A percentile compares a stretch with the other conserved stretches of the same genome.
Conservation (phyloP, 2,329 filamentous ascomycete genomes). For the Fusarium pseudocircinatum region DNA sequence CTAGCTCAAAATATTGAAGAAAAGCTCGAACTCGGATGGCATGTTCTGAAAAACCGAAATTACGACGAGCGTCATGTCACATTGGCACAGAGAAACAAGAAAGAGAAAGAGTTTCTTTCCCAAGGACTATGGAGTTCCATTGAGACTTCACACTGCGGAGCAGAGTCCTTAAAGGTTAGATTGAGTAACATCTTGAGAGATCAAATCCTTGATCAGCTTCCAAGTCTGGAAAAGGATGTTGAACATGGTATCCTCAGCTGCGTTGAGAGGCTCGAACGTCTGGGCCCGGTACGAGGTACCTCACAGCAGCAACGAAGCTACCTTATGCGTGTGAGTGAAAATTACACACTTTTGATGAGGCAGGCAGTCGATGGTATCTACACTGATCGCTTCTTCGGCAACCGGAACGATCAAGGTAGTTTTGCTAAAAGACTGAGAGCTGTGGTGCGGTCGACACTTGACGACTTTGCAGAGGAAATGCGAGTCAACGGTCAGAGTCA, state of each 20-base stretch:
- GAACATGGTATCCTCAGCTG: slow-evolving; percentile 54
- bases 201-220: slow-evolving; percentile 59
- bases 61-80: slow-evolving; percentile 38
- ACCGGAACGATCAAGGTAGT: background rate
- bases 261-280: slow-evolving; percentile 51
- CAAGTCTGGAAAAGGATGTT: slow-evolving; percentile 38
- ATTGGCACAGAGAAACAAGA: slow-evolving; percentile 49
- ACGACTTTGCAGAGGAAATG: background rate
- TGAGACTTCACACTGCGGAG: slow-evolving; percentile 53
- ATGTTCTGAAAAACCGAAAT: slow-evolving; percentile 54
- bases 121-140: slow-evolving; percentile 52
- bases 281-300: slow-evolving; percentile 61
- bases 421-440: background rate
- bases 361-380: slow-evolving; percentile 63
- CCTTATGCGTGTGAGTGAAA: slow-evolving; percentile 42
- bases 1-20: slow-evolving; percentile 59
- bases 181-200: slow-evolving; percentile 61
- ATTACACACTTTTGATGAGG: slow-evolving; percentile 51
- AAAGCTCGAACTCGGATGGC: slow-evolving; percentile 62
- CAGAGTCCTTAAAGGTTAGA: slow-evolving; percentile 56
- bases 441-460: background rate
- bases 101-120: slow-evolving; percentile 57
- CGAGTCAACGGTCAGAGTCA: background rate
- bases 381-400: slow-evolving; percentile 48
- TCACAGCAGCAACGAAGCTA: slow-evolving; percentile 58